Evolutionary conservation across 1,284 basidiomycete genomes (phyloP), one percentile per base, ranked within the genome.

Genomic region (Schizopora paradoxa): DNA sequence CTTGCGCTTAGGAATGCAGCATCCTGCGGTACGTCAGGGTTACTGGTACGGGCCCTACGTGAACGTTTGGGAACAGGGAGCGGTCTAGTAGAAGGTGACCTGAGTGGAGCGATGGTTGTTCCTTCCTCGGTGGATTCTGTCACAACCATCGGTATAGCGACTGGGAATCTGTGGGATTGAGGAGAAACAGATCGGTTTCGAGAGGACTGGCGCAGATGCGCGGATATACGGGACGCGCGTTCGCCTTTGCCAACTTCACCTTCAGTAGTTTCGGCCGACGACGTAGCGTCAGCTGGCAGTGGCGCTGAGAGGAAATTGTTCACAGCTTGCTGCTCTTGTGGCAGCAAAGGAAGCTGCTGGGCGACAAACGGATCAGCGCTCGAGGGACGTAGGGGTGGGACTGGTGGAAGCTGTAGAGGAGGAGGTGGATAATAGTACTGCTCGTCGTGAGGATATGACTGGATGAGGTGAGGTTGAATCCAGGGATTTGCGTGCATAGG

Each of bases 121-220:
- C n/a, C n/a, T n/a, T n/a, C 11, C 13, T 23, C n/a, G 21, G 34
- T 29, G 13, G 41, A 34, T 25, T 29, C n/a, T 33, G 35, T 34
- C 6, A 45, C 36, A 22, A 54, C 41, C 2, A 51, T 35, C 4
- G 51, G 22, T 23, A 51, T 51, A 26, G 64, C 51, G 6, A 61
- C 45, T 39, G 63, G 54, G 51, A 66, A 65, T 28, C 65, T 62
- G 45, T 66, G 67, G 6, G 69, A 61, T 27, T 60, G 63, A 19
- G 83, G 84, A 22, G 82, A 86, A 19, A 75, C 74, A 0, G 78
- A 78, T 28, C 76, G 73, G 49, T 75, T 66, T 13, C 82, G 67
- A 23, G 76, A 76, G 6, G 74, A 71, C 41, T 72, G 61, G 41
- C 74, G 73, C 8, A 86, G 62, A 53, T 82, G 80, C 38, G 73